Base-by-base conservation (phyloP, 1,284 basidiomycete species). In the Trametes polyzona region DNA sequence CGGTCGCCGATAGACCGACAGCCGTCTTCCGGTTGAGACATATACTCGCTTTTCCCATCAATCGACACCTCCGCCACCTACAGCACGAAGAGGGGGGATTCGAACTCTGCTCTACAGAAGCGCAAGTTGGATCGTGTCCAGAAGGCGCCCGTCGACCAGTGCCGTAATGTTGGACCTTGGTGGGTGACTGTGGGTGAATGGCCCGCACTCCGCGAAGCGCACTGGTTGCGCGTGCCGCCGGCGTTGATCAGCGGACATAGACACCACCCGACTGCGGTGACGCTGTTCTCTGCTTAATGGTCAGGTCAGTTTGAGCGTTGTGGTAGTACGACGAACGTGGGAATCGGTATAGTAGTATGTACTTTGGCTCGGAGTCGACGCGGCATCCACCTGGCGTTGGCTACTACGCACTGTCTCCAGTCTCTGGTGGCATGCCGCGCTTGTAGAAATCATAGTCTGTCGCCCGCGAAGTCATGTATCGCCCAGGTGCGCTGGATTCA, bases 261-360 rank as follows among this genome's bases (percentile, higher is more conserved):
- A n/a, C 35, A 21, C 30, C 29, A n/a, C 11, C 8, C 23, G 17
- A 44, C 21, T 24, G 9, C 12, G 10, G 96, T 93, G 4, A 92
- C 93, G 10, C 92, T 79, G 62, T 96, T 95, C 69, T 96, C 95
- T 0, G 93, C 95, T 69, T 95, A 93, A 47, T 74, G 74, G 2
- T 93, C 94, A 3, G 91, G 89, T 62, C 92, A 89, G 93, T 71
- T 66, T 93, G 93, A 41, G 92, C 92, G 57, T 55, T 52, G 23
- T 47, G 32, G 17, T 19, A 14, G 16, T 29, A 17, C 30, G n/a
- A 23, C 42, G 23, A 40, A 19, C 19, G 41, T 50, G 16, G 26
- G 23, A 48, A 33, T 17, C 44, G 26, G 32, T 19, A 3, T 23
- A n/a, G 14, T 21, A 27, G 16, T 26, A 56, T 48, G 6, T 61